Conservation (phyloP, 352 stramenopile genomes). For the Pythium dissotocum region DNA sequence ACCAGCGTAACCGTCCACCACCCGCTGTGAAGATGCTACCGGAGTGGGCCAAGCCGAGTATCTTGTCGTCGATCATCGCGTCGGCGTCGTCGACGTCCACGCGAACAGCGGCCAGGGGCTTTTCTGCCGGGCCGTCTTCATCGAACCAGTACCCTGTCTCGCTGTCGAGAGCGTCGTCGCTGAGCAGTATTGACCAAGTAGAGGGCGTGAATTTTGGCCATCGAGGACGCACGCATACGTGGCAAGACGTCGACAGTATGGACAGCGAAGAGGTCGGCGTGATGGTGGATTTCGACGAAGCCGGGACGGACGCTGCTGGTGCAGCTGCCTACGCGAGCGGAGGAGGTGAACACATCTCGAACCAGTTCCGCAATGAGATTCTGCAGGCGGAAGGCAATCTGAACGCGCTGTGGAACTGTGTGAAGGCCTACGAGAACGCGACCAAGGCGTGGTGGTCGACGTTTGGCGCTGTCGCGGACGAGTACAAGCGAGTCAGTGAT, state of each 20-base stretch:
- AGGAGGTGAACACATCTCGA: constrained; percentile 33
- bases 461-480: constrained; percentile 49
- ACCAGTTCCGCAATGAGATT: constrained; percentile 71
- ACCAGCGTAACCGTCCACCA: constrained; percentile 68
- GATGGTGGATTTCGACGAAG: constrained; percentile 31
- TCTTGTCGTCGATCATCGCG: constrained; percentile 25
- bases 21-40: constrained; percentile 48
- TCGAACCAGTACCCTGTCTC: constrained; percentile 15
- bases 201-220: constrained; percentile 9
- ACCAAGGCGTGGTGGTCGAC: constrained; percentile 65
- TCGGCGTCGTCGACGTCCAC: constrained; percentile 19
- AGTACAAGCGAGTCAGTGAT: constrained; percentile 61
- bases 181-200: constrained; percentile 18
- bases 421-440: constrained; percentile 60
- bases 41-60: constrained; percentile 54
- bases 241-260: constrained; percentile 58
- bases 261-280: constrained; percentile 65
- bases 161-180: constrained; percentile 25
- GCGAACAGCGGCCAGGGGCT: not conserved
- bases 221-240: constrained; percentile 21
- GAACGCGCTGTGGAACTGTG: constrained; percentile 75
- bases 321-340: not conserved
- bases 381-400: constrained; percentile 71
- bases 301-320: constrained; percentile 5
- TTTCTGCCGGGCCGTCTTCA: not conserved